Evolutionary conservation across 2,329 filamentous ascomycete genomes (phyloP), one percentile per base, ranked within the genome.

Genomic region (Aureobasidium melanogenum): DNA sequence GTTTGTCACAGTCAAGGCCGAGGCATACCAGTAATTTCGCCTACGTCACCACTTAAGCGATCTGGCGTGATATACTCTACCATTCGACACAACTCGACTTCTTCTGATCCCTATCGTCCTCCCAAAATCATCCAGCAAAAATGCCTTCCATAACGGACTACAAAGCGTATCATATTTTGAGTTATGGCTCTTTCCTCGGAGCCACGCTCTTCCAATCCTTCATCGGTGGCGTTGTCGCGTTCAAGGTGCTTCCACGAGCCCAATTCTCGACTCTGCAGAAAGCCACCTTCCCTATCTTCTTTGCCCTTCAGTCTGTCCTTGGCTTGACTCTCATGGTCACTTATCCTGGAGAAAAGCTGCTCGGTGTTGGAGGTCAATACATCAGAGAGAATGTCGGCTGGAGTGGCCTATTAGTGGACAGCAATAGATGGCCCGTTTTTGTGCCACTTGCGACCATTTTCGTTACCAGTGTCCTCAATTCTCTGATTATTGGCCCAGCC

Each of bases 121-220:
- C 19, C 34, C n/a, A n/a, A 36, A 9, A 12, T 9, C 14, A 14
- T 30, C 12, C 36, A n/a, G 30, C 50, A 55, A 46, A 19, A 19
- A 61, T 61, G 68, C 71, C 36, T 69, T 81, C 83, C 62, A 5
- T 62, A 17, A 54, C 43, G 2, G 85, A 85, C 24, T 81, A 83
- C 51, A 87, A 83, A 50, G 87, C 88, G 15, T 93, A 91, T 75
- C 89, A 93, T 73, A 82, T 93, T 63, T 77, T 92, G 64, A 84
- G 85, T 86, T 90, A 80, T 66, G 91, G 91, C 66, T 91, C 90
- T 22, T 83, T 97, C 54, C 80, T 97, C 15, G 94, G 94, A 65
- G 87, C 88, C 30, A 88, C 91, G 41, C 82, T 96, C 73, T 97
- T 91, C 76, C 91, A 97, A 73, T 88, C 88, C 60, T 97, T 96